These are phyloP conservation scores for Sutorius australiensis DNA, from an alignment of 768 basidiomycete species.

Conservation along the genomic window DNA sequence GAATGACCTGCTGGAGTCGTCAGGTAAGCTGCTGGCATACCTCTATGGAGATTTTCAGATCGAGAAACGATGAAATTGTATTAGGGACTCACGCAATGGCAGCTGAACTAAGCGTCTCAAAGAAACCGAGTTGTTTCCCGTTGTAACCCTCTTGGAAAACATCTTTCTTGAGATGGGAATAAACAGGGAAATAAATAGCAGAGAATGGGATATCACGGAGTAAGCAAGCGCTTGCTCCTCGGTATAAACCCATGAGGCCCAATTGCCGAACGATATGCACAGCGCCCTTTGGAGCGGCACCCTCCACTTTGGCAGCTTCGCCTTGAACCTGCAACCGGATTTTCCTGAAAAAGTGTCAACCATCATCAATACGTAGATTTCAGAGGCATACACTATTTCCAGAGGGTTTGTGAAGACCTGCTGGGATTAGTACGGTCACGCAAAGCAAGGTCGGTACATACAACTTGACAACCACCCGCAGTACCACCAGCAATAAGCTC, in stretches of 20 bases:
- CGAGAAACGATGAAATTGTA: conserved; percentile 12
- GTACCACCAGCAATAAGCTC: conserved; percentile 88
- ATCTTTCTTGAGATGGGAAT: conserved; percentile 89
- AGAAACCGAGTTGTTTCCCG: conserved; percentile 86
- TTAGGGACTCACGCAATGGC: conserved; percentile 65
- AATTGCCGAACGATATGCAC: conserved; percentile 90
- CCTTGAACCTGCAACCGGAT: conserved; percentile 95
- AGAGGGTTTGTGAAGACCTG: conserved; percentile 97
- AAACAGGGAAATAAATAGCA: conserved; percentile 86
- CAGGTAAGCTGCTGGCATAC: conserved; percentile 96
- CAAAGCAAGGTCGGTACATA: conserved; percentile 40
- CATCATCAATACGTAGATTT: neutral
- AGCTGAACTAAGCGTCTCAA: conserved; percentile 83
- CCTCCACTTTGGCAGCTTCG: conserved; percentile 85
- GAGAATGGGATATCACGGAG: conserved; percentile 97
- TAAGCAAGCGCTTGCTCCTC: conserved; percentile 88
- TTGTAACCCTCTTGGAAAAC: conserved; percentile 94
- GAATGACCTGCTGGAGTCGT: conserved; percentile 81
- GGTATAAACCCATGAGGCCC: conserved; percentile 90
- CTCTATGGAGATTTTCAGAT: conserved; percentile 50
- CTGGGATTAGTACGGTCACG: conserved; percentile 14
- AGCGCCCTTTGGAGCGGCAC: conserved; percentile 78
- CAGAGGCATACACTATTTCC: conserved; percentile 76
- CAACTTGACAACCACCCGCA: conserved; percentile 98
- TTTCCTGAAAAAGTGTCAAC: conserved; percentile 49